Evolutionary conservation across 768 basidiomycete species (phyloP).

Genomic region (Tremella fuciformis): DNA sequence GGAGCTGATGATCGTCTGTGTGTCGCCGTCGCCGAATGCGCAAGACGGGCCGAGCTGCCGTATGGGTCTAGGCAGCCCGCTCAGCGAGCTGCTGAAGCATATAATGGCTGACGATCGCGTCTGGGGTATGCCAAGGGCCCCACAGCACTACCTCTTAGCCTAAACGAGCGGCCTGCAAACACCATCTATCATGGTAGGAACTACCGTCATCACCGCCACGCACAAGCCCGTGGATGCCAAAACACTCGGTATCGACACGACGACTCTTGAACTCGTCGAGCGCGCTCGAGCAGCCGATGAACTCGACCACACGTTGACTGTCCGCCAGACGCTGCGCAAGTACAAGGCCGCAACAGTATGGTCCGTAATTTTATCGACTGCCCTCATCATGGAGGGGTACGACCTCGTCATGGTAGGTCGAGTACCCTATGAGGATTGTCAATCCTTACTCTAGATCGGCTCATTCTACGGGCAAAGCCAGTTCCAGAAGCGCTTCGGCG

Average conservation of each 20-base stretch:
- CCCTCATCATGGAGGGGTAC: slow-evolving; percentile 37
- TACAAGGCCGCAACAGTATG: slow-evolving; percentile 42
- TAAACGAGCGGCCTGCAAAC: too few species aligned
- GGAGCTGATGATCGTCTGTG: too few species aligned
- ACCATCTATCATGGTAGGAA: not conserved
- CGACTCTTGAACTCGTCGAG: slow-evolving; percentile 3
- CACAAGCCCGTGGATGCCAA: slow-evolving; percentile 2
- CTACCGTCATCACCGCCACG: slow-evolving; percentile 1
- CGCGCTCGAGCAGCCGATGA: slow-evolving; percentile 11
- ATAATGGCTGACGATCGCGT: too few species aligned
- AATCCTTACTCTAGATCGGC: slow-evolving; percentile 15
- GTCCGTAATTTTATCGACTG: slow-evolving; percentile 19
- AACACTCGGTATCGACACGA: slow-evolving; percentile 1
- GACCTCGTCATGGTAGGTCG: slow-evolving; percentile 15
- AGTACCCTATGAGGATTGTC: not conserved
- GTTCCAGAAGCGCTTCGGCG: slow-evolving; percentile 25
- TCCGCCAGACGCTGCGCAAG: slow-evolving; percentile 7
- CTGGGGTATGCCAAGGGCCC: too few species aligned
- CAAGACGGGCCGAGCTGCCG: too few species aligned
- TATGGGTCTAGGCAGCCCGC: too few species aligned
- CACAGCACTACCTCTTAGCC: too few species aligned
- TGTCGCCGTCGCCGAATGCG: too few species aligned
- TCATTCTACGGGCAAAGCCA: slow-evolving; percentile 35
- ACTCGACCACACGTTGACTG: slow-evolving; percentile 8
- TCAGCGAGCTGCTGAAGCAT: too few species aligned